Conservation (phyloP, 352 stramenopile genomes). For the Phytopythium litorale region DNA sequence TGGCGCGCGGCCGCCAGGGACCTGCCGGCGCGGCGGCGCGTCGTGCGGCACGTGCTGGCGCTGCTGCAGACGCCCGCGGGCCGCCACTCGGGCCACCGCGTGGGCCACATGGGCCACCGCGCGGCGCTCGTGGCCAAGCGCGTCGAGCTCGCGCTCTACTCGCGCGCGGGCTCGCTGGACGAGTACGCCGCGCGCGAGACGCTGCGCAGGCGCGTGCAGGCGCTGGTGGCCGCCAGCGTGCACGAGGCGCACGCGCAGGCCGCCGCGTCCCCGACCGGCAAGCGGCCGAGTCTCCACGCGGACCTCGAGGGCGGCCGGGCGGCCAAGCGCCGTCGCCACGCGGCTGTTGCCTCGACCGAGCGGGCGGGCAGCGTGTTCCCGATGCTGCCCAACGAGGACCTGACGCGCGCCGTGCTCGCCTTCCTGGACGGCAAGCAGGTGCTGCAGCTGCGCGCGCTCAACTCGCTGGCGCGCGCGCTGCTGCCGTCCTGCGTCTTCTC, state of each 20-base stretch:
- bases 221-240: slow-evolving; percentile 60
- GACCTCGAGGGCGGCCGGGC: background rate
- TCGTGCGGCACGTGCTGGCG: slow-evolving; percentile 71
- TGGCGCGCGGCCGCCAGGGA: slow-evolving; percentile 55
- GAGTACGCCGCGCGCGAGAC: slow-evolving; percentile 74
- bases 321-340: slow-evolving; percentile 37
- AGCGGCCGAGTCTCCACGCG: background rate
- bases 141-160: slow-evolving; percentile 75
- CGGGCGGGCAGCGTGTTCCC: background rate
- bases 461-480: slow-evolving; percentile 43
- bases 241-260: slow-evolving; percentile 48
- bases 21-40: slow-evolving; percentile 53
- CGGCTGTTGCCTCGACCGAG: background rate
- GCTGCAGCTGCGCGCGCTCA: slow-evolving; percentile 41
- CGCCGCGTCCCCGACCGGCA: background rate
- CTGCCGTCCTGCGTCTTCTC: slow-evolving; percentile 45
- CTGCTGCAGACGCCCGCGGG: slow-evolving; percentile 33
- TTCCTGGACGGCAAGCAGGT: slow-evolving; percentile 62
- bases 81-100: background rate
- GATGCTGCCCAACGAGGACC: slow-evolving; percentile 38
- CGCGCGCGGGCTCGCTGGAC: slow-evolving; percentile 49
- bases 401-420: slow-evolving; percentile 42
- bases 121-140: slow-evolving; percentile 54
- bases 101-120: background rate
- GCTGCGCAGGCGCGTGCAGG: slow-evolving; percentile 64